Conservation (phyloP, 176 grass and related monocot genomes). For the Alopecurus myosuroides region DNA sequence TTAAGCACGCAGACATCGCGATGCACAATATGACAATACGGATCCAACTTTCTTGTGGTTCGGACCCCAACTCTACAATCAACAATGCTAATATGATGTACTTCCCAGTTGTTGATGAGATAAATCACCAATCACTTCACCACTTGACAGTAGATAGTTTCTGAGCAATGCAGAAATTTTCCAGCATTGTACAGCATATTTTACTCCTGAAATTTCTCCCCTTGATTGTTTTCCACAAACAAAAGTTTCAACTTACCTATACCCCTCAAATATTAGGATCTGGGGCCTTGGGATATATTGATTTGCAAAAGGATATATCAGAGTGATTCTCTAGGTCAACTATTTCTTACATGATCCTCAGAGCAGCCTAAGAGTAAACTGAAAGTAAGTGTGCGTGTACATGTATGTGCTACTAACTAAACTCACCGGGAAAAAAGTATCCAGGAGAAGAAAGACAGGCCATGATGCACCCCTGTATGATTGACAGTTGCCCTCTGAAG, state of each 20-base stretch:
- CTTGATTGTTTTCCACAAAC: not conserved
- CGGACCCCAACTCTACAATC: not conserved
- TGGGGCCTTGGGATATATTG: not conserved
- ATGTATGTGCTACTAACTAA: slow-evolving; percentile 7
- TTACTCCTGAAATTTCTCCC: not conserved
- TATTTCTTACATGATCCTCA: not conserved
- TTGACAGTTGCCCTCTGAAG: not conserved
- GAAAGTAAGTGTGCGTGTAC: slow-evolving; percentile 1
- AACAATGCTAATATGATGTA: not conserved
- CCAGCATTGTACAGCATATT: not conserved
- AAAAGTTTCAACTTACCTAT: slow-evolving; percentile 5
- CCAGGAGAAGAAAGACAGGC: not conserved
- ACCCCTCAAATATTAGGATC: not conserved
- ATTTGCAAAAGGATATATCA: slow-evolving; percentile 3
- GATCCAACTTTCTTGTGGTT: not conserved
- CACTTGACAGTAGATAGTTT: not conserved
- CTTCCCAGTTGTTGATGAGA: not conserved
- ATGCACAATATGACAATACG: not conserved
- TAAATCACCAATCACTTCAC: not conserved
- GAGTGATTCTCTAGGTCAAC: not conserved
- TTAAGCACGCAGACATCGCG: not conserved
- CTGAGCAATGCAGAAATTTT: not conserved
- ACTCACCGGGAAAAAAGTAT: slow-evolving; percentile 16
- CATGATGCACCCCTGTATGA: not conserved
- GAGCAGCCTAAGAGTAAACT: not conserved